Conservation (phyloP, 179 eudicot species). For the Heliamphora pulchella region DNA sequence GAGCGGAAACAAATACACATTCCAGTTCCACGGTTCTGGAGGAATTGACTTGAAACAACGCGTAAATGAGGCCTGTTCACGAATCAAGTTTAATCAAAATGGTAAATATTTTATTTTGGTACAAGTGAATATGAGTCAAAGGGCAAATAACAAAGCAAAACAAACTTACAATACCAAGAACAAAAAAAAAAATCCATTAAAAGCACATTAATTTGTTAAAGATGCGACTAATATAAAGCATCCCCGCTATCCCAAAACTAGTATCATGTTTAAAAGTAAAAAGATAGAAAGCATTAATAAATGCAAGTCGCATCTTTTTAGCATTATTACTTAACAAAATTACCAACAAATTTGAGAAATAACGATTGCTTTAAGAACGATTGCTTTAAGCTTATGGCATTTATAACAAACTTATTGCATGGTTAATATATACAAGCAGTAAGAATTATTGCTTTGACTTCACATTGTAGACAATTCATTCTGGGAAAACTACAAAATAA, state of each 20-base stretch:
- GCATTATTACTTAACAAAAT: background rate
- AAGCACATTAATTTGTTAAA: background rate
- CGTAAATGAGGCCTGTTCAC: conserved; percentile 86
- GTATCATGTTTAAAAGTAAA: background rate
- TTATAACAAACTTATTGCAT: too few species aligned
- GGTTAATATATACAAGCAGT: too few species aligned
- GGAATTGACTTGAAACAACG: conserved; percentile 98
- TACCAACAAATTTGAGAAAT: background rate
- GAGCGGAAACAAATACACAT: conserved; percentile 83
- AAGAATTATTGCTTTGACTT: too few species aligned
- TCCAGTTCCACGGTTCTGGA: conserved; percentile 99
- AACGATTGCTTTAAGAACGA: background rate
- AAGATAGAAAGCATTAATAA: background rate
- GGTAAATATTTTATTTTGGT: background rate
- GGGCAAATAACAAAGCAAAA: background rate
- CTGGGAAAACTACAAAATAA: too few species aligned
- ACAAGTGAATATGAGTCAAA: background rate
- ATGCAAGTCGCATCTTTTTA: background rate
- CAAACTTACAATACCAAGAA: background rate
- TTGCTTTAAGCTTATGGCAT: too few species aligned
- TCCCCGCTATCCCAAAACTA: background rate
- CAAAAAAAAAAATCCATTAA: background rate
- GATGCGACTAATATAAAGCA: too few species aligned
- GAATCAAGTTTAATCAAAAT: background rate
- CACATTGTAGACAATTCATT: too few species aligned